These are phyloP conservation scores for Pseudocercospora vitis DNA, from an alignment of 2,329 filamentous ascomycete species.

Conservation along the genomic window DNA sequence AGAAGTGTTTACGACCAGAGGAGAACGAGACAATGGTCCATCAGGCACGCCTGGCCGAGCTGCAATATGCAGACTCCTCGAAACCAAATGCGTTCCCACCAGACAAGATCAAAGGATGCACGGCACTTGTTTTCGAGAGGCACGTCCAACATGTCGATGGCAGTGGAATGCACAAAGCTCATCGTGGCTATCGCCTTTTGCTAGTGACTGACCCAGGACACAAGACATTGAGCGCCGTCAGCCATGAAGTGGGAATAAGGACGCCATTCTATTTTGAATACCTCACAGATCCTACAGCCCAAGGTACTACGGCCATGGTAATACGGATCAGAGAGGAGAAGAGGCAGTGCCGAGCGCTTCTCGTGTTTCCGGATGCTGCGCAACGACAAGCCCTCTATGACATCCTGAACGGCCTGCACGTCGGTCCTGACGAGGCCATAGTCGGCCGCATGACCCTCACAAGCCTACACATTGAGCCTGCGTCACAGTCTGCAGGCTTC, in stretches of 20 bases:
- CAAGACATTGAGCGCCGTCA: slow-evolving; percentile 74
- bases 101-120: slow-evolving; percentile 70
- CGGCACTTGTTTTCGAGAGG: slow-evolving; percentile 73
- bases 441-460: slow-evolving; percentile 67
- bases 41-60: slow-evolving; percentile 66
- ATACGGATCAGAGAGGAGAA: slow-evolving; percentile 68
- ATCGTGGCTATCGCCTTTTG: slow-evolving; percentile 76
- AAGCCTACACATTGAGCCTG: slow-evolving; percentile 62
- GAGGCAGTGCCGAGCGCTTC: slow-evolving; percentile 68
- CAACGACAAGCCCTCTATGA: slow-evolving; percentile 71
- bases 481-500: slow-evolving; percentile 49
- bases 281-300: slow-evolving; percentile 54
- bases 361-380: slow-evolving; percentile 73
- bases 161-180: slow-evolving; percentile 68
- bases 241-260: slow-evolving; percentile 65
- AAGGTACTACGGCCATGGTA: slow-evolving; percentile 69
- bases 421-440: slow-evolving; percentile 68
- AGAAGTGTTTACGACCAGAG: slow-evolving; percentile 67
- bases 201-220: slow-evolving; percentile 75
- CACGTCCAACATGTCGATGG: slow-evolving; percentile 67
- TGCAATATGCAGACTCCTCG: slow-evolving; percentile 79
- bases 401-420: slow-evolving; percentile 69
- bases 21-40: slow-evolving; percentile 70
- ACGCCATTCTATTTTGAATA: slow-evolving; percentile 76
- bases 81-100: slow-evolving; percentile 71